Conservation (phyloP, 2,329 filamentous ascomycete genomes). For the Leptographium wingfieldii region DNA sequence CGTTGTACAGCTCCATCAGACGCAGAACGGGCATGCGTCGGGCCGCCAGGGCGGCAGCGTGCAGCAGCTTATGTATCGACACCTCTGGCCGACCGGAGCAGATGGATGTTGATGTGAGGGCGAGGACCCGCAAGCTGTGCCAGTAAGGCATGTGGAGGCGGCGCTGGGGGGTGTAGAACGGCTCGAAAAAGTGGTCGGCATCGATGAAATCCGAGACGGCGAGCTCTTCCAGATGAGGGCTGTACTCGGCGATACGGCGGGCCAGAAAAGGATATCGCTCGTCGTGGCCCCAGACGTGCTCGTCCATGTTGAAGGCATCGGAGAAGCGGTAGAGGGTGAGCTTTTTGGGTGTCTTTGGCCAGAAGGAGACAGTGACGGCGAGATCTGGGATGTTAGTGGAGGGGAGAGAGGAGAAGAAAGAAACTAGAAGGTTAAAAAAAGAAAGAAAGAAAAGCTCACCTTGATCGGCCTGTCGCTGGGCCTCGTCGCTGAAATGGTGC, state of each 20-base stretch:
- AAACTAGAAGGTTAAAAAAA: background rate
- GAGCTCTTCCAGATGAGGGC: conserved; percentile 7
- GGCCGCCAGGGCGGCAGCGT: conserved; percentile 13
- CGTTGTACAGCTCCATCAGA: conserved; percentile 17
- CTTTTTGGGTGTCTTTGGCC: conserved; percentile 11
- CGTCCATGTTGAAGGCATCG: conserved; percentile 3
- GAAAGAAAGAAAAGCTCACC: conserved; percentile 3
- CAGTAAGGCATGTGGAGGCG: conserved; percentile 10
- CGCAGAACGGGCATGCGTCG: conserved; percentile 16
- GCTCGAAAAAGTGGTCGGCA: conserved; percentile 15
- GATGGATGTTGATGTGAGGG: conserved; percentile 15
- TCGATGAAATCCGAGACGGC: conserved; percentile 7
- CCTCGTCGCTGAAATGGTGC: conserved; percentile 7
- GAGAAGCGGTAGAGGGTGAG: conserved; percentile 15
- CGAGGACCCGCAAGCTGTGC: conserved; percentile 14
- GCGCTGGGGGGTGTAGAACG: conserved; percentile 6
- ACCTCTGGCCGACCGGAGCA: conserved; percentile 11
- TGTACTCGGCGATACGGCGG: background rate
- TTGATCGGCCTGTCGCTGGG: conserved; percentile 11
- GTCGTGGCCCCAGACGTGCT: conserved; percentile 4
- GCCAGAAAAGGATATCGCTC: conserved; percentile 2
- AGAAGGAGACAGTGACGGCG: conserved; percentile 12
- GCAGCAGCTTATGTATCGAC: conserved; percentile 14
- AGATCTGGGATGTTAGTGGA: conserved; percentile 5
- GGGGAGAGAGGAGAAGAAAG: background rate